Conservation (phyloP, 495 filamentous ascomycete species). For the Penicillium robsamsonii region DNA sequence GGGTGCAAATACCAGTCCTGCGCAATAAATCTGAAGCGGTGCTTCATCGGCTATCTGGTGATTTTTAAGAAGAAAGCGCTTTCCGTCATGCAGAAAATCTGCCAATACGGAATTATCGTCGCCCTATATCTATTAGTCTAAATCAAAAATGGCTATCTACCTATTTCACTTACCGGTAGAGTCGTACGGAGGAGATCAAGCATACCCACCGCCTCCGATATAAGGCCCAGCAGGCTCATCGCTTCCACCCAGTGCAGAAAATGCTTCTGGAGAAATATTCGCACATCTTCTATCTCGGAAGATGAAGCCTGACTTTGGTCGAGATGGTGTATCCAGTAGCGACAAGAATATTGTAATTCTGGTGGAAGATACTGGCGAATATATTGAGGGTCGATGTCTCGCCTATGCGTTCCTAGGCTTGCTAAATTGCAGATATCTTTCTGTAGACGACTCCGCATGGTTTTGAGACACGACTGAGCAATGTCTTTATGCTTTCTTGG, state of each 20-base stretch:
- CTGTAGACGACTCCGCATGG: conserved; percentile 28
- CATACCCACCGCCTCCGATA: conserved; percentile 23
- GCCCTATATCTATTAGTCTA: conserved; percentile 10
- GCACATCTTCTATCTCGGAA: conserved; percentile 24
- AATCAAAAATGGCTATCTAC: conserved; percentile 1
- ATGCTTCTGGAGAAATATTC: conserved; percentile 39
- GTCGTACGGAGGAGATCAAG: neutral
- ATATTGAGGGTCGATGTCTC: conserved; percentile 18
- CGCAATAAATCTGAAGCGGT: conserved; percentile 24
- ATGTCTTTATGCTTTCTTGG: conserved; percentile 14
- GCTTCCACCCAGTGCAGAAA: conserved; percentile 48
- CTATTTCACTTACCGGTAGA: conserved; percentile 4
- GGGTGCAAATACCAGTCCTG: conserved; percentile 38
- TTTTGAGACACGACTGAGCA: conserved; percentile 23
- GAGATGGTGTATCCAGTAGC: conserved; percentile 20
- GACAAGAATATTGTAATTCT: conserved; percentile 38
- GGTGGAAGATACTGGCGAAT: conserved; percentile 26
- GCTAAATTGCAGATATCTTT: conserved; percentile 38
- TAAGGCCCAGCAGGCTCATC: conserved; percentile 33
- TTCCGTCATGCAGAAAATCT: conserved; percentile 26
- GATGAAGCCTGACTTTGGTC: conserved; percentile 27
- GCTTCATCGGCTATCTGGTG: conserved; percentile 34
- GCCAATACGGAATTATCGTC: conserved; percentile 15
- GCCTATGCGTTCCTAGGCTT: conserved; percentile 21
- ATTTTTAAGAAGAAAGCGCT: conserved; percentile 34